Evolutionary conservation across 805 yeast genomes (phyloP).

Genomic region (Metschnikowia gelsemii): DNA sequence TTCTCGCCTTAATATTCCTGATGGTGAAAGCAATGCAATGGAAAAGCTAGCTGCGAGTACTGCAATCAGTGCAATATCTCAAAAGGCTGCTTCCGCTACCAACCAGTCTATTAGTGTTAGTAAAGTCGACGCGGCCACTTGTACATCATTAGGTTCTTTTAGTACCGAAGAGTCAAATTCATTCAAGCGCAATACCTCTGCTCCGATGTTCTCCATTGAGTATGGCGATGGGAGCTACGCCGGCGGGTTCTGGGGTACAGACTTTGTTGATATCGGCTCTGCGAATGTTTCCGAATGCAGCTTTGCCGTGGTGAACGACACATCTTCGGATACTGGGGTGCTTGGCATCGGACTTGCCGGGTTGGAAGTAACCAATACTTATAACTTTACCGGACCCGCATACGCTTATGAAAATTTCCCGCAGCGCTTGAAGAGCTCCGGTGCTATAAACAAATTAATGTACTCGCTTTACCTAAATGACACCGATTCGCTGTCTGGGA

Average conservation of each 20-base stretch:
- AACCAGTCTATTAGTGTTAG: not conserved
- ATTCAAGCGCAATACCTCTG: conserved; percentile 22
- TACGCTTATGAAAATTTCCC: conserved; percentile 68
- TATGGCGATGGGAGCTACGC: conserved; percentile 54
- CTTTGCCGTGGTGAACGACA: conserved; percentile 70
- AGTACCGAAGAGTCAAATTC: not conserved
- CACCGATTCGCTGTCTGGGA: conserved; percentile 28
- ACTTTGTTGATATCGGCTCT: conserved; percentile 53
- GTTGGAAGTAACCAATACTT: conserved; percentile 57
- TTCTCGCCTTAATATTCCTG: conserved; percentile 5
- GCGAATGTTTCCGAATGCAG: conserved; percentile 50
- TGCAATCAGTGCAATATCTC: not conserved
- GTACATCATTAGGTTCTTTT: not conserved
- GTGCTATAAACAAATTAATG: conserved; percentile 52
- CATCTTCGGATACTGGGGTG: conserved; percentile 68
- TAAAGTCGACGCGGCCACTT: conserved; percentile 13
- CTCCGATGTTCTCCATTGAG: conserved; percentile 4
- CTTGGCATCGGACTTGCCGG: conserved; percentile 71
- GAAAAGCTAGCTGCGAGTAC: not conserved
- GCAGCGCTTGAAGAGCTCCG: conserved; percentile 52
- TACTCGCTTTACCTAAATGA: conserved; percentile 64
- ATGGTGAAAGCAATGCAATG: not conserved
- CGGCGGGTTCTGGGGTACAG: conserved; percentile 58
- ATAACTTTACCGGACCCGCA: conserved; percentile 6
- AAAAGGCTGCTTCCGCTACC: not conserved